Evolutionary conservation across 768 basidiomycete species (phyloP), one percentile per base, ranked within the genome.

Genomic region (Tricholoma matsutake): DNA sequence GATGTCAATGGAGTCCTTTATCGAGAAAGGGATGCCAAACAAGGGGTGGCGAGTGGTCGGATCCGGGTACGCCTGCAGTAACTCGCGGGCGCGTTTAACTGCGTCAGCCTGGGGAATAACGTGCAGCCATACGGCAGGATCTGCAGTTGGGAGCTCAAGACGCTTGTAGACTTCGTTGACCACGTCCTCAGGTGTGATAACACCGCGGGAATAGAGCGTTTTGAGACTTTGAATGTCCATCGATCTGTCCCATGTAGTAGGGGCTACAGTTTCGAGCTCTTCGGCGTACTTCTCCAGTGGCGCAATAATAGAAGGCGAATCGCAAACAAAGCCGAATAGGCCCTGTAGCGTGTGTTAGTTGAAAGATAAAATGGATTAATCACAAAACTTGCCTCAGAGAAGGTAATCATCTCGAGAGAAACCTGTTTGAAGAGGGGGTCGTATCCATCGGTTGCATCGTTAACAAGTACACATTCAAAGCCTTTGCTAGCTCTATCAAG

Each of bases 1-100:
- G 29, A 53, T 53, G 32, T 53, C 51, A 31, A 53, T 53, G 7
- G 51, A 53, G n/a, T 53, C 51, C 51, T 53, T 53, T n/a, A 53
- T 32, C 29, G 51, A 53, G 16, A 53, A 53, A 32, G 51, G 51
- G 16, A 53, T 53, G 16, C 51, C 51, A n/a, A 53, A 53, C 51
- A 53, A 53, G 51, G 29, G 51, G 51, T 53, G 51, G 8, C 51
- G 51, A n/a, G 29, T 32, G 29, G 51, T 53, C 29, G 29, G 29
- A 32, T 32, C 51, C n/a, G 51, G 51, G 31, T 31, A 31, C 31
- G 51, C 29, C 29, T 32, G n/a, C 3, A 53, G 29, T 53, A 53
- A 53, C 8, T 32, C 51, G n/a, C 51, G 16, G n/a, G 51, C 51
- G 29, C 51, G 51, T 1, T 32, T 53, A 18, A 32, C 13, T 18